Conservation (phyloP, 148 eudicot genomes). For the Pharnaceum exiguum region DNA sequence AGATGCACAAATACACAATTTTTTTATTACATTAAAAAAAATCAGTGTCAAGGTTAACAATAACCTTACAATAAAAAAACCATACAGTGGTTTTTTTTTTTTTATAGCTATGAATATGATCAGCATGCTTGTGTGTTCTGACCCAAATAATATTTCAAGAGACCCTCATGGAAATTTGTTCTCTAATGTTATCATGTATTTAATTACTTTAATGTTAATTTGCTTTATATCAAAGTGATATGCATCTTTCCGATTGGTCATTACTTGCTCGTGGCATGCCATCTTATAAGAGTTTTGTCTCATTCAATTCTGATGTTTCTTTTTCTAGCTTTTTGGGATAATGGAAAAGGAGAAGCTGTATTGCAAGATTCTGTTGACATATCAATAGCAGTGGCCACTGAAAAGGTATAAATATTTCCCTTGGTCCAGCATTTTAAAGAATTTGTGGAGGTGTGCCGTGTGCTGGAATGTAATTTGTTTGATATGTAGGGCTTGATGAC, state of each 20-base stretch:
- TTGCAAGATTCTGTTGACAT: slow-evolving; percentile 76
- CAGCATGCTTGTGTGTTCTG: no score
- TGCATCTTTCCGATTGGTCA: background rate
- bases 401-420: slow-evolving; percentile 66
- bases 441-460: background rate
- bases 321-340: slow-evolving; percentile 79
- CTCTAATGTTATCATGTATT: no score
- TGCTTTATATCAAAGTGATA: no score
- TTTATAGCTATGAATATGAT: no score
- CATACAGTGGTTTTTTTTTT: no score
- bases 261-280: slow-evolving; percentile 1
- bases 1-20: no score
- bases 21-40: no score
- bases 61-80: no score
- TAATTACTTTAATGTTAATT: no score
- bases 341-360: slow-evolving; percentile 51
- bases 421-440: background rate
- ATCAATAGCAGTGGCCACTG: slow-evolving; percentile 98
- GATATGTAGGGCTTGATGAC: slow-evolving; percentile 90
- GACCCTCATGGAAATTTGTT: no score
- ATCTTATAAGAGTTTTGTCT: background rate
- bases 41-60: no score
- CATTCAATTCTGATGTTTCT: slow-evolving; percentile 11
- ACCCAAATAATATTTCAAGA: no score
- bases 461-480: slow-evolving; percentile 11